Evolutionary conservation across 495 filamentous ascomycete genomes (phyloP), one percentile per base, ranked within the genome.

Genomic region (Penicillium atrosanguineum): DNA sequence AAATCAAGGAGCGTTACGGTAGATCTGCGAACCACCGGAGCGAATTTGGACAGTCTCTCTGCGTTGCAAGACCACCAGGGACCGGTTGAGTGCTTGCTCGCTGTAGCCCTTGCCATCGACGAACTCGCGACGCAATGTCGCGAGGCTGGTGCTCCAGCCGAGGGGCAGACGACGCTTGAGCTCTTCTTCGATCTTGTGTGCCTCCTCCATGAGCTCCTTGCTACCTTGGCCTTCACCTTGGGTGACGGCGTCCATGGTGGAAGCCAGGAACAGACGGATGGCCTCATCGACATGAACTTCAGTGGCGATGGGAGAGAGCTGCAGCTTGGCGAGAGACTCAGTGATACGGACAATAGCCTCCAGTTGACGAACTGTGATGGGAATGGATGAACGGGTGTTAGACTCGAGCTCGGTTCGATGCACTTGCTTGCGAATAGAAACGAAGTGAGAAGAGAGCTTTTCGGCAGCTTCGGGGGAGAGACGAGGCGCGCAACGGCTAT

Each of bases 341-440:
- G 90, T 94, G 69, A 99, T 97, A 65, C 94, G 93, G 61, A 97
- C 86, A 60, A 99, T 95, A 64, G 91, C 91, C 70, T 99, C 94
- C 3, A 99, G 83, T 63, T 99, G 94, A 56, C 94, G 91, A 37
- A 99, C 88, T 1, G 94, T 99, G 72, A 99, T 99, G 52, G 94
- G 94, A 63, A 99, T 97, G 16, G 85, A 89, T 20, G 89, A 94
- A 7, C 95, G 89, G 29, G 85, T 78, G 65, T 95, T 93, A 48
- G 91, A 86, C 52, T 92, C 85, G 14, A 94, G 70, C 65, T 99
- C 95, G 1, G 88, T 83, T 7, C 89, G 84, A 76, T 96, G 94
- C 1, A 99, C 90, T 72, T 96, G 94, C 61, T 90, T 87, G 44
- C 95, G 85, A 69, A 99, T 96, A 50, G 87, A 87, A 55, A 99